Conservation (phyloP, 1,284 basidiomycete species). For the Termitomyces sp. region DNA sequence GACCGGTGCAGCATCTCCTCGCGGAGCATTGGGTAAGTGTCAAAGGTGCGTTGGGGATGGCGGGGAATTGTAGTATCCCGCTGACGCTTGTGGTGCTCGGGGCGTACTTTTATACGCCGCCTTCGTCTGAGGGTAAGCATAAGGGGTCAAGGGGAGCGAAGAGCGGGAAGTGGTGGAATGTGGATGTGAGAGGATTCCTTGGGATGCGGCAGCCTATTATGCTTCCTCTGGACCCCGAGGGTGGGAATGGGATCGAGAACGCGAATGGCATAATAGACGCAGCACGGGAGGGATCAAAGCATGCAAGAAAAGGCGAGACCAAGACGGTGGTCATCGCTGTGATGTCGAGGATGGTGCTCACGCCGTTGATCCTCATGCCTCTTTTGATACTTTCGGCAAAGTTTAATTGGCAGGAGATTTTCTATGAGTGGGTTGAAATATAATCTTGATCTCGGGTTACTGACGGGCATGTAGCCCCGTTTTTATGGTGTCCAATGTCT, state of each 20-base stretch:
- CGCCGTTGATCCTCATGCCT: constrained; percentile 75
- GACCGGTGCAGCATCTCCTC: constrained; percentile 68
- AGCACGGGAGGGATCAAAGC: constrained; percentile 15
- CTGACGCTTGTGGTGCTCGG: constrained; percentile 89
- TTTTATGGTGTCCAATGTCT: constrained; percentile 76
- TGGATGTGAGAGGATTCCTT: constrained; percentile 12
- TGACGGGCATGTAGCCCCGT: constrained; percentile 52
- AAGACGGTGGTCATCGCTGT: constrained; percentile 80
- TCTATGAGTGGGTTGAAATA: constrained; percentile 59
- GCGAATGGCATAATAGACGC: constrained; percentile 10
- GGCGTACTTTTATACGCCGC: constrained; percentile 73
- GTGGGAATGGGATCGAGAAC: neutral
- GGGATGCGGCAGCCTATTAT: neutral
- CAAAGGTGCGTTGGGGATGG: constrained; percentile 65
- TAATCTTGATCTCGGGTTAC: neutral
- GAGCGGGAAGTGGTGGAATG: constrained; percentile 2
- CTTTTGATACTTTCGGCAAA: constrained; percentile 61
- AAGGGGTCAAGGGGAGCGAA: neutral
- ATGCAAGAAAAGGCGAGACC: constrained; percentile 59
- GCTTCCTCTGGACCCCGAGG: neutral
- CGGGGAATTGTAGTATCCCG: constrained; percentile 84
- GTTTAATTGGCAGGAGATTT: constrained; percentile 58
- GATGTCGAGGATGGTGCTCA: constrained; percentile 79
- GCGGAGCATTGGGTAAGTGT: constrained; percentile 61
- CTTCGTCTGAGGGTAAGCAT: neutral